These are phyloP conservation scores for Mesembryanthemum crystallinum DNA, from an alignment of 148 eudicot species.

Conservation along the genomic window DNA sequence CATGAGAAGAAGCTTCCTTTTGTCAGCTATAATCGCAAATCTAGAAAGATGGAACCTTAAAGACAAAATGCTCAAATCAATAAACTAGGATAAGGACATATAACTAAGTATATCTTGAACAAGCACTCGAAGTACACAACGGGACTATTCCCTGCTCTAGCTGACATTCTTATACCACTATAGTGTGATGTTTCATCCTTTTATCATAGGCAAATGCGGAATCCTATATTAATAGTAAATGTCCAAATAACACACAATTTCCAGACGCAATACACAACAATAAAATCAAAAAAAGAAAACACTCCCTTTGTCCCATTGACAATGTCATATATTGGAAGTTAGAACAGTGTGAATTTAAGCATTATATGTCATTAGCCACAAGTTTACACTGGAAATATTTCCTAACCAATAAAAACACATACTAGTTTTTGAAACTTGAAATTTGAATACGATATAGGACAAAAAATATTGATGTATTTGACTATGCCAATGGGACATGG, in stretches of 20 bases:
- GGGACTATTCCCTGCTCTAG: background rate
- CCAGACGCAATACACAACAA: too few species aligned
- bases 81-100: background rate
- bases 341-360: background rate
- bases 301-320: too few species aligned
- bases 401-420: too few species aligned
- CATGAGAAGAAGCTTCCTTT: slow-evolving; percentile 19
- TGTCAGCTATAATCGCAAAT: slow-evolving; percentile 8
- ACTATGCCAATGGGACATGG: too few species aligned
- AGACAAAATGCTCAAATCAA: background rate
- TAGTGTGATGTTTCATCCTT: background rate
- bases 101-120: slow-evolving; percentile 10
- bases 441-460: too few species aligned
- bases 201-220: too few species aligned
- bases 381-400: too few species aligned
- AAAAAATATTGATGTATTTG: too few species aligned
- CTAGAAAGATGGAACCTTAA: background rate
- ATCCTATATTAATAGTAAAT: too few species aligned
- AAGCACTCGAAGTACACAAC: background rate
- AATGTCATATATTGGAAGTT: background rate
- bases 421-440: too few species aligned
- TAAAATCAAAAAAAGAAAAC: too few species aligned
- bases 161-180: background rate
- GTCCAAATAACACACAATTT: too few species aligned
- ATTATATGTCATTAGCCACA: background rate